Base-by-base conservation (phyloP, 495 filamentous ascomycete species). In the Neohortaea acidophila region DNA sequence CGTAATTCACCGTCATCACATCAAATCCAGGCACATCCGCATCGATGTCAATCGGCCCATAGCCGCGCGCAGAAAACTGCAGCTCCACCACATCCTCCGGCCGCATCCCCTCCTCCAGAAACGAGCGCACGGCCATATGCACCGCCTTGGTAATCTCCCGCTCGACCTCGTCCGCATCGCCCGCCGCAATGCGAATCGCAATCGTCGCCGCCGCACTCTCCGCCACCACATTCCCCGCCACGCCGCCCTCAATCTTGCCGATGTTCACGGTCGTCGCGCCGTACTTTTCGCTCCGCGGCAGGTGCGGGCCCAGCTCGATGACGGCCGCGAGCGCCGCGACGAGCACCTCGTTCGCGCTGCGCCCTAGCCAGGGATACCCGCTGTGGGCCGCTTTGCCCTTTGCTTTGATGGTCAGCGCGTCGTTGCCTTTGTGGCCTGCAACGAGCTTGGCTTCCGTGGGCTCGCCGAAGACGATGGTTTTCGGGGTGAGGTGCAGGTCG, bases 261-360 rank as follows among this genome's bases (percentile, higher is more conserved):
- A 96, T 69, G 49, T 96, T 96, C 31, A 94, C 55, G 0, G 89
- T 96, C 3, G 81, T 86, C 19, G 78, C 74, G 0, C 89, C 87
- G 49, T 80, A 87, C 48, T 81, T 74, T 29, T 77, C 66, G 36
- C 73, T 81, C 6, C 59, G 62, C 0, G 89, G 89, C 14, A 94
- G 51, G 14, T 77, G 38, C 13, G 39, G 72, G 25, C 64, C 66
- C 3, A 84, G 59, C 5, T 67, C 62, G 28, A 79, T 59, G 33
- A 94, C 52, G 3, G 56, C 63, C 6, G 63, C 60, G 33, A 94
- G 58, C 3, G 74, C 83, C 0, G 73, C 67, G 19, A 87, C 61
- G 18, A 94, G 61, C 12, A 82, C 61, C 12, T 76, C 77, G 33
- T 80, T 84, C 4, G 87, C 87, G 45, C 70, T 83, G 43, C 72